Evolutionary conservation across 2,329 filamentous ascomycete genomes (phyloP), one percentile per base, ranked within the genome.

Genomic region (Samsoniella hepiali): DNA sequence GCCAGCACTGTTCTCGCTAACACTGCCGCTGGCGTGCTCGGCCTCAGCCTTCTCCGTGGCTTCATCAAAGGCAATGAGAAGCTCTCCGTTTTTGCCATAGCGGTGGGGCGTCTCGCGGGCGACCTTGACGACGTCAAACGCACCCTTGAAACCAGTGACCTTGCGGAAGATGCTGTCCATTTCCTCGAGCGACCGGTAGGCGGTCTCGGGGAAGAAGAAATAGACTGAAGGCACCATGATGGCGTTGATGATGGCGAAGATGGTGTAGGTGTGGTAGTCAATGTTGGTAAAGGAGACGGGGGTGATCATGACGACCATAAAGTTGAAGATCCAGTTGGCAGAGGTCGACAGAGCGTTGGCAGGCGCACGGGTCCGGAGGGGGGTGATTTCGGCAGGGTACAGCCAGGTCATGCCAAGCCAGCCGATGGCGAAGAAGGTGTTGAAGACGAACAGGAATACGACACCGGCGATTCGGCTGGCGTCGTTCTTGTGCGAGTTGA

Each of bases 301-400:
- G 0, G 85, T 87, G 66, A 88, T 82, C 81, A 87, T 87, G 61
- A 88, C 85, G 32, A 88, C 81, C 67, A 86, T 70, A 70, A 87
- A 87, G 71, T 88, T 88, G 72, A 87, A 87, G 58, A 86, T 82
- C 84, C 84, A 86, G 74, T 86, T 86, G 8, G 79, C 81, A 6
- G 77, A 78, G 0, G 82, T 83, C 0, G 79, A 77, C 40, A 87
- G 70, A 11, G 84, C 85, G 65, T 86, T 86, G 40, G 84, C 84
- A 0, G 83, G 84, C 0, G 85, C 85, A 38, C 88, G 84, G 62
- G 88, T 89, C 66, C 85, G 84, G 74, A 89, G 82, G 10, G 88
- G 86, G 73, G 87, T 85, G 65, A 90, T 84, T 72, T 90, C 88
- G 17, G 82, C 82, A 71, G 86, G 86, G 72, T 89, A 89, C 1